Percentiles rank a stretch among this genome's conserved stretches.
Evolutionary conservation across 257 asterid species (phyloP).

Genomic region (Scutellaria minor): DNA sequence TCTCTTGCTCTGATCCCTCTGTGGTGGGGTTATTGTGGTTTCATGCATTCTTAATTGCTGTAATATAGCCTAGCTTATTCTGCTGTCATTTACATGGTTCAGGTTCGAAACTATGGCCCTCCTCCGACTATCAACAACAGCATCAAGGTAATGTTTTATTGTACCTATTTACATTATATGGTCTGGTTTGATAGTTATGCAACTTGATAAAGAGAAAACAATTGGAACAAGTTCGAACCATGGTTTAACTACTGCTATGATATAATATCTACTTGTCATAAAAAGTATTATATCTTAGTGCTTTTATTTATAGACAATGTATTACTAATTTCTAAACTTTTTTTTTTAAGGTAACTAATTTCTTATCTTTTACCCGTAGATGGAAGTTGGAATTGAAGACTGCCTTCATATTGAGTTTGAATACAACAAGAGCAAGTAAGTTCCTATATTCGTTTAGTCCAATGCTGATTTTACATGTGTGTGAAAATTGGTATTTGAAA

Average conservation of each 20-base stretch:
- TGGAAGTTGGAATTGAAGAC: constrained; percentile 99
- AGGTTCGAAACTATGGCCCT: constrained; percentile 85
- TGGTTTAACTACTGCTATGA: not conserved
- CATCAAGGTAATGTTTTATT: constrained; percentile 70
- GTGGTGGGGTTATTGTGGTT: not conserved
- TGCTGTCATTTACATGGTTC: constrained; percentile 40
- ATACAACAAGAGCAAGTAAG: constrained; percentile 98
- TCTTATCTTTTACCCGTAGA: constrained; percentile 52
- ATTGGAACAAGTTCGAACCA: constrained; percentile 24
- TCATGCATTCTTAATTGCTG: not conserved
- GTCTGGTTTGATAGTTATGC: constrained; percentile 15
- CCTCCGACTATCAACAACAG: constrained; percentile 87
- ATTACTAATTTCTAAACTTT: too few relatives aligned
- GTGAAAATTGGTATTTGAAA: constrained; percentile 1
- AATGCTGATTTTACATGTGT: constrained; percentile 10
- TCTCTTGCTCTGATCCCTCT: not conserved
- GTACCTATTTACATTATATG: constrained; percentile 24
- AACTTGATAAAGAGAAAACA: constrained; percentile 22
- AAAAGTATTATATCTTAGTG: not conserved
- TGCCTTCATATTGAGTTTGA: constrained; percentile 99
- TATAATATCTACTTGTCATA: not conserved
- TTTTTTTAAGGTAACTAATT: too few relatives aligned
- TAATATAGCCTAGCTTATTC: constrained; percentile 23
- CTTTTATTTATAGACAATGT: too few relatives aligned
- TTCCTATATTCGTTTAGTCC: too few relatives aligned